Percentiles rank a stretch among this genome's conserved stretches.
Evolutionary conservation across 345 rosid species (phyloP).

Genomic region (Aquilaria yunnanensis): DNA sequence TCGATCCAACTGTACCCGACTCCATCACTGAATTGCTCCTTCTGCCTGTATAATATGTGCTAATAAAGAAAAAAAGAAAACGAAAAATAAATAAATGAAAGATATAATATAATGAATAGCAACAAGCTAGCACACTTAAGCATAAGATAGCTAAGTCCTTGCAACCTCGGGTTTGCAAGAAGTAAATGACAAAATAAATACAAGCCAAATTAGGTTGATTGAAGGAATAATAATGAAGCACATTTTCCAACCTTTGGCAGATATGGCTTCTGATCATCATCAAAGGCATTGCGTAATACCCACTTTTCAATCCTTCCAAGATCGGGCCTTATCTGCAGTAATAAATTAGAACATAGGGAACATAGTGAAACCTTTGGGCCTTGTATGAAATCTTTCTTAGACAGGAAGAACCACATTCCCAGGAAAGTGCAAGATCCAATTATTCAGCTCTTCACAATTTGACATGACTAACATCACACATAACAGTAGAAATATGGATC

Average conservation of each 20-base stretch:
- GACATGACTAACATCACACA: background rate
- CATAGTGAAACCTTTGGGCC: background rate
- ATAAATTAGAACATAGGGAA: conserved; percentile 5
- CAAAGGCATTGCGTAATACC: conserved; percentile 82
- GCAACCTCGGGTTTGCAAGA: background rate
- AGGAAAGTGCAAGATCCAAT: background rate
- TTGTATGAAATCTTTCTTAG: too few relatives aligned
- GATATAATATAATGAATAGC: too few relatives aligned
- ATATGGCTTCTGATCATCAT: conserved; percentile 64
- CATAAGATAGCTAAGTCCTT: background rate
- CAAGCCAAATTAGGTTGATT: background rate
- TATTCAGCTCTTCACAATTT: background rate
- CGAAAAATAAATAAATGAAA: conserved; percentile 13
- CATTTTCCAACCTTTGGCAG: conserved; percentile 54
- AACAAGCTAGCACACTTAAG: background rate
- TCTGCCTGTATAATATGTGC: conserved; percentile 80
- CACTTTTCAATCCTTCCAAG: conserved; percentile 83
- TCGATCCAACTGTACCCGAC: conserved; percentile 92
- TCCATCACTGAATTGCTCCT: conserved; percentile 91
- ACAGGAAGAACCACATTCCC: background rate
- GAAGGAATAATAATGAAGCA: conserved; percentile 1
- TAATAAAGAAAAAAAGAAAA: conserved; percentile 19
- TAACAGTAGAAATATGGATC: background rate
- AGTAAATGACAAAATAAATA: background rate
- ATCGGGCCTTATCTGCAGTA: conserved; percentile 54